These are phyloP conservation scores for Salix suchowensis DNA, from an alignment of 345 rosid species.

Conservation along the genomic window DNA sequence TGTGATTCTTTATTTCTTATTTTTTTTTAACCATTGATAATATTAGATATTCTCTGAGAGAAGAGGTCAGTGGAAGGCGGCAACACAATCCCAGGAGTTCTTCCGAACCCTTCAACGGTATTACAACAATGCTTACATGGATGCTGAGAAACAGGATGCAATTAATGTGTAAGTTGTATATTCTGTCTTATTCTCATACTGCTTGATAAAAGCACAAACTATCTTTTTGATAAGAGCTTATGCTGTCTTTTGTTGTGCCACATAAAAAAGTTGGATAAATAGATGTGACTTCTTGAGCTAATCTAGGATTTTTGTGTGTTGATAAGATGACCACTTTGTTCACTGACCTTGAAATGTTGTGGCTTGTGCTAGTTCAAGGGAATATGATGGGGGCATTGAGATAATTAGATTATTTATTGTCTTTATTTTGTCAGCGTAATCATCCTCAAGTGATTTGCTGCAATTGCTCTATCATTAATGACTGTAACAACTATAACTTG, in stretches of 20 bases:
- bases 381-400: background rate
- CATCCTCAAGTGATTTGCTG: slow-evolving; percentile 3
- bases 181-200: background rate
- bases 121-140: slow-evolving; percentile 95
- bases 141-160: slow-evolving; percentile 89
- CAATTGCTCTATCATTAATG: background rate
- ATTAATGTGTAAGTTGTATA: slow-evolving; percentile 66
- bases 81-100: slow-evolving; percentile 98
- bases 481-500: slow-evolving; percentile 8
- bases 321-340: background rate
- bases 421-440: background rate
- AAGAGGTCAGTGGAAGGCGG: slow-evolving; percentile 98
- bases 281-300: background rate
- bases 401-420: background rate
- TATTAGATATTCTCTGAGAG: slow-evolving; percentile 81
- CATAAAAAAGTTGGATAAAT: background rate
- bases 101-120: slow-evolving; percentile 94
- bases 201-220: background rate
- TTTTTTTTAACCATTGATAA: slow-evolving; percentile 18
- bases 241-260: background rate
- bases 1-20: slow-evolving; percentile 1
- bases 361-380: background rate
- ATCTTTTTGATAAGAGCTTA: background rate
- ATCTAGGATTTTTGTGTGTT: background rate
- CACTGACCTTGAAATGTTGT: background rate